Evolutionary conservation across 1,139 yeast genomes (phyloP).

Genomic region (Scheffersomyces insectosa): DNA sequence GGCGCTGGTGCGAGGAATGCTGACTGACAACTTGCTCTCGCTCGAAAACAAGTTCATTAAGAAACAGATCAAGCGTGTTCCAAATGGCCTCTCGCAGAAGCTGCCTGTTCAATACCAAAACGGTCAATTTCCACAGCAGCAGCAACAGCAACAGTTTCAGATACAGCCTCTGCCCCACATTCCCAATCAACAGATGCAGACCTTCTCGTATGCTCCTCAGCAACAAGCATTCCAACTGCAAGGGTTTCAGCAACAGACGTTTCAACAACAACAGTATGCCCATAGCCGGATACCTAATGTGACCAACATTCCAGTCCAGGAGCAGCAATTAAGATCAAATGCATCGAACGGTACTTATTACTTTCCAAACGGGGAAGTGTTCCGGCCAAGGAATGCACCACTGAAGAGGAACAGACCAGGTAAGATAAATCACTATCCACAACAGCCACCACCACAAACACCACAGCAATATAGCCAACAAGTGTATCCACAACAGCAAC

Average conservation of each 20-base stretch:
- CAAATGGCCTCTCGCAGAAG: slow-evolving; percentile 10
- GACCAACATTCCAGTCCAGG: neutral
- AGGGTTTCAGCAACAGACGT: slow-evolving; percentile 3
- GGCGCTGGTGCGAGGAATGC: slow-evolving; percentile 25
- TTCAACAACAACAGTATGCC: slow-evolving; percentile 15
- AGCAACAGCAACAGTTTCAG: neutral
- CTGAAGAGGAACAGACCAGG: slow-evolving; percentile 39
- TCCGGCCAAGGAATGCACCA: slow-evolving; percentile 47
- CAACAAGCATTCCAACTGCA: neutral
- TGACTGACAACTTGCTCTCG: slow-evolving; percentile 41
- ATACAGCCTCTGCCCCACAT: neutral
- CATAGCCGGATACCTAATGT: slow-evolving; percentile 7
- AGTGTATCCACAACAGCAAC: too few species aligned
- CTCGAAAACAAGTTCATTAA: slow-evolving; percentile 42
- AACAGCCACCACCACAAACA: neutral
- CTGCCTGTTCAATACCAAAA: neutral
- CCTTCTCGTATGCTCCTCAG: neutral
- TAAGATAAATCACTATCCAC: slow-evolving; percentile 17
- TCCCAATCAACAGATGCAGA: too few species aligned
- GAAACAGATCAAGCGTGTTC: slow-evolving; percentile 27
- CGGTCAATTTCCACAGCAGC: neutral
- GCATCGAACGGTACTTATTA: slow-evolving; percentile 33
- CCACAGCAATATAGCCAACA: neutral
- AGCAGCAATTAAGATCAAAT: slow-evolving; percentile 4
- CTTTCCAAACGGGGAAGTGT: slow-evolving; percentile 59